Evolutionary conservation across 2,329 filamentous ascomycete genomes (phyloP), one percentile per base, ranked within the genome.

Genomic region (Penicillium thymicola): DNA sequence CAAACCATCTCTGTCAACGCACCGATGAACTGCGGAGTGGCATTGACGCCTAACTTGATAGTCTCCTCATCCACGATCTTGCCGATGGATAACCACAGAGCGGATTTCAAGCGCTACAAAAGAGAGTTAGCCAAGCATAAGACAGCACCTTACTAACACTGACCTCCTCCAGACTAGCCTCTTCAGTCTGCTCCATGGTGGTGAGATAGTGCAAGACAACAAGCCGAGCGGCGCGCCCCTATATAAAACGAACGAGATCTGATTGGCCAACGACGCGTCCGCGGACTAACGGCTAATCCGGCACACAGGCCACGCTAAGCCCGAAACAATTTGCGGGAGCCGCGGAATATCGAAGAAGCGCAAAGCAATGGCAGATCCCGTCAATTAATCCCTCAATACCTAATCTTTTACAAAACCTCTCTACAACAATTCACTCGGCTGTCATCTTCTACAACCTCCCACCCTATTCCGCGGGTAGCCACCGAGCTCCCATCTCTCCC

Each of bases 1-100:
- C 90, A 96, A 8, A 93, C 88, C 73, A 96, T 84, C 73, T 96
- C 92, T 0, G 90, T 94, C 69, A 95, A 74, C 0, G 89, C 85
- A 9, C 88, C 91, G 64, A 95, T 95, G 73, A 95, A 96, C 69
- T 96, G 91, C 2, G 90, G 90, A 27, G 93, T 96, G 7, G 92
- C 90, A 73, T 96, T 97, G 61, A 90, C 83, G 69, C 89, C 85
- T 28, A 87, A 79, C 55, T 82, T 80, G 30, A 91, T 77, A 18
- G 86, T 88, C 70, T 96, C 89, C 63, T 93, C 87, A 72, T 97
- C 93, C 61, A 96, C 89, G 58, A 95, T 93, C 71, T 91, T 89
- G 63, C 90, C 90, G 58, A 96, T 84, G 25, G 87, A 84, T 68
- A 88, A 88, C 91, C 91, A 96, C 25, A 96, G 83, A 14, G 89